Evolutionary conservation across 1,284 basidiomycete species (phyloP).

Genomic region (Sphagnurus paluster): DNA sequence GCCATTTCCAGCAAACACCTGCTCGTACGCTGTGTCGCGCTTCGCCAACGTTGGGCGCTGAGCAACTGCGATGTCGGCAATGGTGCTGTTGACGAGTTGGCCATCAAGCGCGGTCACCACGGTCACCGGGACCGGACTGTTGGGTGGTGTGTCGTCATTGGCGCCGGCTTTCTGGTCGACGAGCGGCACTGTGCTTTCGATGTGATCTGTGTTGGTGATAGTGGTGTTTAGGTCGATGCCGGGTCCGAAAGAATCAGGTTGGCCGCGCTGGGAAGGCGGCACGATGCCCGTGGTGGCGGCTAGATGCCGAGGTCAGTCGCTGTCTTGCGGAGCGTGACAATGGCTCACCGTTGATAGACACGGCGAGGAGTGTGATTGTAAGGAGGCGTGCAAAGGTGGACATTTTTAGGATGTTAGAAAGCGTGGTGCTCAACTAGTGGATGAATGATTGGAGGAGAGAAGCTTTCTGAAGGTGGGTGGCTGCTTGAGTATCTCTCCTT

Average conservation of each 20-base stretch:
- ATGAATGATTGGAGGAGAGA: background rate
- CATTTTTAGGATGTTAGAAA: background rate
- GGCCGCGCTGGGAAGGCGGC: constrained; percentile 17
- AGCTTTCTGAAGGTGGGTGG: background rate
- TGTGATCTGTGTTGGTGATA: constrained; percentile 33
- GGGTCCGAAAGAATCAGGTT: constrained; percentile 21
- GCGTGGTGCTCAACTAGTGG: no score
- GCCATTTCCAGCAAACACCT: constrained; percentile 38
- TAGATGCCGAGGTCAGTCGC: background rate
- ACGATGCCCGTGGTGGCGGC: constrained; percentile 4
- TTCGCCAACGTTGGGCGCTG: constrained; percentile 2
- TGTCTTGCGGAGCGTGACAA: background rate
- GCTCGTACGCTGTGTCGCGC: constrained; percentile 27
- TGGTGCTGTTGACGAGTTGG: constrained; percentile 27
- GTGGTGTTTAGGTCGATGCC: constrained; percentile 22
- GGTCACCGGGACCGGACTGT: constrained; percentile 35
- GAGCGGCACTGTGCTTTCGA: constrained; percentile 31
- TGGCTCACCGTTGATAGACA: constrained; percentile 9
- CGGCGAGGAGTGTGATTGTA: constrained; percentile 7
- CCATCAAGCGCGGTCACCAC: constrained; percentile 43
- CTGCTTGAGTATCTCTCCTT: no score
- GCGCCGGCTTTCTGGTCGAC: constrained; percentile 41
- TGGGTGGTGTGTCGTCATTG: constrained; percentile 28
- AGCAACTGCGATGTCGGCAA: constrained; percentile 14
- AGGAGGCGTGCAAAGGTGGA: constrained; percentile 10